These are phyloP conservation scores for Sclerotinia glacialis DNA, from an alignment of 2,329 filamentous ascomycete species.

Conservation along the genomic window DNA sequence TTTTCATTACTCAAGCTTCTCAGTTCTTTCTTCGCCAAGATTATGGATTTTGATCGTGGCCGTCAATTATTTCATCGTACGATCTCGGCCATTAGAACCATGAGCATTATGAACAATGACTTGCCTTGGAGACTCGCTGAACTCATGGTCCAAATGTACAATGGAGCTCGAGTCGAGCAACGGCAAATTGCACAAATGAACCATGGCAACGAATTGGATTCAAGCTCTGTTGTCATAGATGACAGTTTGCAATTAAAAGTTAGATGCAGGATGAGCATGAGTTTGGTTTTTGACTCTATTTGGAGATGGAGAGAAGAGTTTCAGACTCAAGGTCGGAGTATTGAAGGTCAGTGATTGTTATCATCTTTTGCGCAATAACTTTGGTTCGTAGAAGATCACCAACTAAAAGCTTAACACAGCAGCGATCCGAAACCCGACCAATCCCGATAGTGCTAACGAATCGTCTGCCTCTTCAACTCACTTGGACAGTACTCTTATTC, in stretches of 20 bases:
- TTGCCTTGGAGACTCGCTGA: constrained; percentile 76
- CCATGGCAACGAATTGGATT: constrained; percentile 41
- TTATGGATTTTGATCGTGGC: constrained; percentile 67
- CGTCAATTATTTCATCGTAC: constrained; percentile 68
- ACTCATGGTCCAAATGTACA: constrained; percentile 86
- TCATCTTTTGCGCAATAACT: constrained; percentile 17
- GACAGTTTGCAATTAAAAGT: constrained; percentile 76
- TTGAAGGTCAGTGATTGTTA: constrained; percentile 60
- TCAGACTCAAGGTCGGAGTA: constrained; percentile 64
- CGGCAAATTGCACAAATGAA: constrained; percentile 45
- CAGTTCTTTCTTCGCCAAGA: constrained; percentile 70
- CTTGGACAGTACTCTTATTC: constrained; percentile 58
- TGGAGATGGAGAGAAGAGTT: constrained; percentile 84
- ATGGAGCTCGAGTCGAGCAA: constrained; percentile 47
- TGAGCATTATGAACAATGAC: constrained; percentile 75
- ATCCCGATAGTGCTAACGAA: constrained; percentile 74
- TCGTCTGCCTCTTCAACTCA: constrained; percentile 67
- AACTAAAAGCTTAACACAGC: constrained; percentile 41
- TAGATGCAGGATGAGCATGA: constrained; percentile 82
- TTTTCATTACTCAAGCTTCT: constrained; percentile 77
- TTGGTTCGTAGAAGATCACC: neutral
- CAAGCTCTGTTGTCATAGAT: constrained; percentile 47
- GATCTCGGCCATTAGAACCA: constrained; percentile 66
- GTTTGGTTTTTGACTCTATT: constrained; percentile 78
- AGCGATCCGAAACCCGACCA: constrained; percentile 82